Conservation (phyloP, 257 asterid genomes). For the Solanum sejunctum region DNA sequence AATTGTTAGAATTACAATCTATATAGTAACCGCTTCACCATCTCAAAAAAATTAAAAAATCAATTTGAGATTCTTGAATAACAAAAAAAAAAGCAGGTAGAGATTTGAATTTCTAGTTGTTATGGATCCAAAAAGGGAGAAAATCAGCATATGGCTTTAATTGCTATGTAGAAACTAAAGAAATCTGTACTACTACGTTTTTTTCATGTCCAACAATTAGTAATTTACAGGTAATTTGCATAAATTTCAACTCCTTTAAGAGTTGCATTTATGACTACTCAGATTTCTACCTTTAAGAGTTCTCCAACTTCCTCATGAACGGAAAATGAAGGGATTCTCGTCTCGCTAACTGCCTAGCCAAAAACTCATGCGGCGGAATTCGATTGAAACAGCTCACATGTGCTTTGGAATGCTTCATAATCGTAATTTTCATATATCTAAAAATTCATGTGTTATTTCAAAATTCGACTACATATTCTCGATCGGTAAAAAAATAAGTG, state of each 20-base stretch:
- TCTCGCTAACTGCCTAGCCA: constrained; percentile 37
- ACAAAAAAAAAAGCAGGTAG: neutral
- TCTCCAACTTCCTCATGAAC: constrained; percentile 78
- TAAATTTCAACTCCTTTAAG: constrained; percentile 9
- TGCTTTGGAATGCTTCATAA: too few species aligned
- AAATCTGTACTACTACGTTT: constrained; percentile 5
- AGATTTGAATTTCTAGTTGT: neutral
- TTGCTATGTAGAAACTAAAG: too few species aligned
- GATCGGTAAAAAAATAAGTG: too few species aligned
- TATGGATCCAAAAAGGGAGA: too few species aligned
- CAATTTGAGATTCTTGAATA: neutral
- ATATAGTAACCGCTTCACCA: neutral
- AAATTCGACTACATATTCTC: too few species aligned
- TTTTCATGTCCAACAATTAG: constrained; percentile 8
- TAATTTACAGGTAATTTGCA: too few species aligned
- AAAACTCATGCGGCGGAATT: constrained; percentile 82
- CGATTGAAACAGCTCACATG: neutral
- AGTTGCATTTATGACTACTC: constrained; percentile 64
- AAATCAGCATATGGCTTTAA: too few species aligned
- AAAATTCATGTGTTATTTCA: too few species aligned
- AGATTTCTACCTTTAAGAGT: constrained; percentile 83
- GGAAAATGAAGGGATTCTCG: constrained; percentile 50
- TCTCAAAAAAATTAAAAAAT: neutral
- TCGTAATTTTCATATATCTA: too few species aligned
- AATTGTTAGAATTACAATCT: neutral